Evolutionary conservation across 345 rosid species (phyloP).

Genomic region (Populus tremula): DNA sequence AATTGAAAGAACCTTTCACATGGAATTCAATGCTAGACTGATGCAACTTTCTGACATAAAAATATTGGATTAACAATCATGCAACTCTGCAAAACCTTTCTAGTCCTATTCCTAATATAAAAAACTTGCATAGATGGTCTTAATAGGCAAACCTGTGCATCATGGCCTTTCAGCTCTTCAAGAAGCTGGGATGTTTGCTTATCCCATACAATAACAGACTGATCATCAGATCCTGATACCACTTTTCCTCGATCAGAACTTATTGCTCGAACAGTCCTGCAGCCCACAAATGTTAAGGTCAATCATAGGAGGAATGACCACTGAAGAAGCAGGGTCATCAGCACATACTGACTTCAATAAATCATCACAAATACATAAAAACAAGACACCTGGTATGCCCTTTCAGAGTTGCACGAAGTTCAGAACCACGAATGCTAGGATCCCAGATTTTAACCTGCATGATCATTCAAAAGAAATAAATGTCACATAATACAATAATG

Average conservation of each 20-base stretch:
- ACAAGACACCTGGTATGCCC: conserved; percentile 75
- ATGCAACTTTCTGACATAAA: neutral
- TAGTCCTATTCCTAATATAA: neutral
- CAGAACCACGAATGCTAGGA: conserved; percentile 97
- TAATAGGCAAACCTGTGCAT: conserved; percentile 66
- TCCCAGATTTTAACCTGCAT: conserved; percentile 98
- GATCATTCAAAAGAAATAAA: conserved; percentile 16
- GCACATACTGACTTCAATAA: neutral
- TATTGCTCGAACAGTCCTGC: conserved; percentile 90
- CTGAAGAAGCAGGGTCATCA: conserved; percentile 8
- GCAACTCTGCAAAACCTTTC: neutral
- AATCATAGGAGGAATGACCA: conserved; percentile 3
- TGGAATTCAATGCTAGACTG: neutral
- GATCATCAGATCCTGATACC: conserved; percentile 98
- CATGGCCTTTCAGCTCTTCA: conserved; percentile 95
- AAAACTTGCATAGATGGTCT: conserved; percentile 17
- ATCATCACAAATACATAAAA: neutral
- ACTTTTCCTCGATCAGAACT: conserved; percentile 97
- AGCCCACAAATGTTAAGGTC: neutral
- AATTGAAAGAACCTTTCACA: neutral
- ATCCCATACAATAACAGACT: conserved; percentile 94
- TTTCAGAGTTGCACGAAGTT: conserved; percentile 88
- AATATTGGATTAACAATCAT: neutral
- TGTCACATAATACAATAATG: conserved; percentile 14
- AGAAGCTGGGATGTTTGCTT: conserved; percentile 89